phyloP scores from a whole-genome alignment of 345 rosid species.

The Rhizophora apiculata region DNA sequence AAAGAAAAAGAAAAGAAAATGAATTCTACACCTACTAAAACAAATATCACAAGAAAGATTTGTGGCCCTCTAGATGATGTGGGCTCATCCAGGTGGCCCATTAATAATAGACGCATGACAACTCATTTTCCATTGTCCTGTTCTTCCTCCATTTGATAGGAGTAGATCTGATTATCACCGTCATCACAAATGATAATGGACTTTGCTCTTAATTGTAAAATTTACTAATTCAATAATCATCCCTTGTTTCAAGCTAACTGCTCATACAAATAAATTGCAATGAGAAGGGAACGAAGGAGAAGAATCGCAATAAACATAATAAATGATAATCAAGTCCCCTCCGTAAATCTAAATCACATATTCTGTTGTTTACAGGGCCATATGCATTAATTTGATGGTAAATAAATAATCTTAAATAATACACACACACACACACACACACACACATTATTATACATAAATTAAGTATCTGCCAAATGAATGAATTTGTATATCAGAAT shows the following conservation, averaged over 20 bases:
- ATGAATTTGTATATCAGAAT: too few species aligned
- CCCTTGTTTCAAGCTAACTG: too few species aligned
- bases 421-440: too few species aligned
- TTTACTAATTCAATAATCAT: background rate
- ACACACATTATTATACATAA: too few species aligned
- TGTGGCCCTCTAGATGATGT: background rate
- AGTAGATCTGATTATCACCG: background rate
- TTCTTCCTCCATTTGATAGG: background rate
- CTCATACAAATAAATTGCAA: background rate
- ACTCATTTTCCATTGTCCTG: conserved; percentile 11
- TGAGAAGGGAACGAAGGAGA: background rate
- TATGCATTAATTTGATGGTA: too few species aligned
- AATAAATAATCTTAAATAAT: too few species aligned
- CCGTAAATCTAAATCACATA: too few species aligned
- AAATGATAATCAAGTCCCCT: too few species aligned
- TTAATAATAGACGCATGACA: conserved; percentile 13
- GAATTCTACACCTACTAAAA: background rate
- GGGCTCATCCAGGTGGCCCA: conserved; percentile 24
- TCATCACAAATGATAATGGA: background rate
- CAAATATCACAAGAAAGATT: conserved; percentile 1
- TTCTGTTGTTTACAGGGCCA: too few species aligned
- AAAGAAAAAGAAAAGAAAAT: background rate
- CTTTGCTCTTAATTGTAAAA: background rate
- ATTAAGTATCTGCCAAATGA: too few species aligned
- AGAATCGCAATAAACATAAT: too few species aligned